These are phyloP conservation scores for Raddia distichophylla DNA, from an alignment of 176 grass and related monocot species.

Conservation along the genomic window DNA sequence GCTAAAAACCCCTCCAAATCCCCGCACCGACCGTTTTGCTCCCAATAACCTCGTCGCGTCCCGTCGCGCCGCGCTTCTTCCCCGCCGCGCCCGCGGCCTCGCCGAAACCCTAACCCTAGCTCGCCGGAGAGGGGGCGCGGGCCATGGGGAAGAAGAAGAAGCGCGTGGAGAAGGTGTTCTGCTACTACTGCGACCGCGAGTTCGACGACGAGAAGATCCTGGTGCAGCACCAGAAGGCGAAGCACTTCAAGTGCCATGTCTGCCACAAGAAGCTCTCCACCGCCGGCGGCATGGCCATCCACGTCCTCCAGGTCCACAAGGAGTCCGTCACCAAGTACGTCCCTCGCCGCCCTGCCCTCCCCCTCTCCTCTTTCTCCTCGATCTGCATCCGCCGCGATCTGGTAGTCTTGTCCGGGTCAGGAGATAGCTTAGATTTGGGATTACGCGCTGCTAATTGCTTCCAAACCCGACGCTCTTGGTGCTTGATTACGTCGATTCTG, in stretches of 20 bases:
- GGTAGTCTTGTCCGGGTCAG: neutral
- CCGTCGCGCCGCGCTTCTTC: constrained; percentile 8
- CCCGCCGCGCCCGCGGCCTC: constrained; percentile 8
- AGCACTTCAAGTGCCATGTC: constrained; percentile 99
- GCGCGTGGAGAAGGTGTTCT: constrained; percentile 87
- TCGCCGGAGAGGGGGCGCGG: neutral
- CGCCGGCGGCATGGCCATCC: constrained; percentile 94
- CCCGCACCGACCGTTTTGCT: neutral
- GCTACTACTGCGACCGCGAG: constrained; percentile 99
- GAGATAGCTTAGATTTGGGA: constrained; percentile 17
- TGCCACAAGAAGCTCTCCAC: constrained; percentile 99
- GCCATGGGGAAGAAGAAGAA: constrained; percentile 99
- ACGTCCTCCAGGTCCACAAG: constrained; percentile 99
- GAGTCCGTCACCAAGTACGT: constrained; percentile 89
- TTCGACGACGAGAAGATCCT: constrained; percentile 99
- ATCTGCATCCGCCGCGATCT: neutral
- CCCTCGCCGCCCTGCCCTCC: neutral
- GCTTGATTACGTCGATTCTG: neutral
- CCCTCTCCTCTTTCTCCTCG: neutral
- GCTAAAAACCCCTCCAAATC: neutral
- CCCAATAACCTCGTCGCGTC: neutral
- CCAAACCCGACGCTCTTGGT: neutral
- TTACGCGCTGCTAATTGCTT: neutral
- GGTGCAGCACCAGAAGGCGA: constrained; percentile 99
- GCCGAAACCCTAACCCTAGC: constrained; percentile 59